Conservation (phyloP, 352 stramenopile genomes). For the Albugo candida region DNA sequence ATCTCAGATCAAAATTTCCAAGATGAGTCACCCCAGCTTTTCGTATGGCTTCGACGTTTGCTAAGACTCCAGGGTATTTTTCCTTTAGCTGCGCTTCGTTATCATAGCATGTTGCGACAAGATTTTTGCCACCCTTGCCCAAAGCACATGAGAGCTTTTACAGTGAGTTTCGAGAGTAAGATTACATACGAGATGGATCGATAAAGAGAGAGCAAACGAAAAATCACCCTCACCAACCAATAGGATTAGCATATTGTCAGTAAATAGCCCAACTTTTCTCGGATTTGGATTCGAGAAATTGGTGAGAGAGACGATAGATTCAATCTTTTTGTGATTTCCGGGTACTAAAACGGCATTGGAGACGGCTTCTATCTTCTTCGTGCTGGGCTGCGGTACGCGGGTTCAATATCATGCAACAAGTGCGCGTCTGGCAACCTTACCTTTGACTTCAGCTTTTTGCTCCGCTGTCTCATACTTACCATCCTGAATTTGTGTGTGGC, state of each 20-base stretch:
- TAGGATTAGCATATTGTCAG: constrained; percentile 51
- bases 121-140: constrained; percentile 30
- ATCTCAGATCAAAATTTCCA: not conserved
- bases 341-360: no score
- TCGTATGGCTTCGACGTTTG: constrained; percentile 50
- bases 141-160: not conserved
- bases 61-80: constrained; percentile 46
- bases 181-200: constrained; percentile 35
- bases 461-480: no score
- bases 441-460: no score
- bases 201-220: constrained; percentile 57
- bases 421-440: no score
- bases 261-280: constrained; percentile 54
- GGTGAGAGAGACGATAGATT: constrained; percentile 42
- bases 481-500: no score
- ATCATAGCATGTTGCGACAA: constrained; percentile 61
- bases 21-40: constrained; percentile 26
- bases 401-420: no score
- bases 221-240: constrained; percentile 75
- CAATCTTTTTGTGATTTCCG: constrained; percentile 10
- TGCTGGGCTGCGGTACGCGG: no score
- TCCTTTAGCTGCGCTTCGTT: constrained; percentile 38
- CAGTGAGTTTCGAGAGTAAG: no score
- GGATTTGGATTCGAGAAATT: constrained; percentile 68
- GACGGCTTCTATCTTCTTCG: no score